Evolutionary conservation across 331 rosid genomes (phyloP).

Genomic region (Arachis monticola): DNA sequence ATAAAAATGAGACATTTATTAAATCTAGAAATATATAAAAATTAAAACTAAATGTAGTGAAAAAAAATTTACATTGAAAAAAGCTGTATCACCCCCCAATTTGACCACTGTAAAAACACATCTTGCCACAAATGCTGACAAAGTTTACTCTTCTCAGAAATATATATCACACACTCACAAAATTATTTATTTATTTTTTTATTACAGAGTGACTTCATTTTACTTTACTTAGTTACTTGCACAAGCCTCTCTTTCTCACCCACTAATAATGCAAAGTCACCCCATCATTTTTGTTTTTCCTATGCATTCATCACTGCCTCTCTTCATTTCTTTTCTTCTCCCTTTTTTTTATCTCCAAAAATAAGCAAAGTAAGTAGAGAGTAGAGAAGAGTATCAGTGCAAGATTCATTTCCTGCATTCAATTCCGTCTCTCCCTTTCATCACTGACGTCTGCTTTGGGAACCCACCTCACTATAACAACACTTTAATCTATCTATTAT

Average conservation of each 20-base stretch:
- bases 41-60: too few species aligned
- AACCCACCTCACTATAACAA: conserved; percentile 47
- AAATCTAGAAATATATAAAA: too few species aligned
- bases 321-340: background rate
- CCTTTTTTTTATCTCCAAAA: conserved; percentile 25
- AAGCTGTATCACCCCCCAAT: conserved; percentile 22
- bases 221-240: background rate
- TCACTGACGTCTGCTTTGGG: conserved; percentile 54
- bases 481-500: background rate
- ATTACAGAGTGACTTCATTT: background rate
- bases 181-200: background rate
- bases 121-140: conserved; percentile 37
- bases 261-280: background rate
- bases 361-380: conserved; percentile 16
- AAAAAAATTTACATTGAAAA: conserved; percentile 31
- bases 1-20: background rate
- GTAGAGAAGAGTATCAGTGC: conserved; percentile 7
- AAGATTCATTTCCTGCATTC: conserved; percentile 49
- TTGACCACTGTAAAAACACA: conserved; percentile 37
- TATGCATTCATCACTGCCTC: background rate
- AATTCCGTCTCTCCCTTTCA: conserved; percentile 55
- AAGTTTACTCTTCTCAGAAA: conserved; percentile 32
- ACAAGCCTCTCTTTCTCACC: background rate
- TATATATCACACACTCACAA: conserved; percentile 17
- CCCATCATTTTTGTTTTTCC: background rate